Evolutionary conservation across 2,329 filamentous ascomycete species (phyloP).

Genomic region (Verticillium zaregamsianum): DNA sequence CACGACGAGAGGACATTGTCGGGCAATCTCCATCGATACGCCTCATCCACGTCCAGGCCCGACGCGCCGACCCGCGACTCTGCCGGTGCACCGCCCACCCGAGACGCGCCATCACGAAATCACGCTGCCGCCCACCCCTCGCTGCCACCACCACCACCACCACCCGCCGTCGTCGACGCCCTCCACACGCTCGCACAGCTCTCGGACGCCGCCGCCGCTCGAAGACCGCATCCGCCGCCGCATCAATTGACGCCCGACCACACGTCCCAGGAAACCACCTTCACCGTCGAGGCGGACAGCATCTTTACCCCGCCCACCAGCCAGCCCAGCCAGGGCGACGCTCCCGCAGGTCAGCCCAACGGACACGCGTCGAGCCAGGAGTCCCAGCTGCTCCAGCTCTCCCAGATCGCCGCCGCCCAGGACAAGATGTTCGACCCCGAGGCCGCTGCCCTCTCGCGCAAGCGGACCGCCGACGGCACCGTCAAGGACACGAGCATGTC

Average conservation of each 20-base stretch:
- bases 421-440: constrained; percentile 39
- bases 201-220: neutral
- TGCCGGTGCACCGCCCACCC: neutral
- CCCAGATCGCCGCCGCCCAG: constrained; percentile 51
- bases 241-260: constrained; percentile 14
- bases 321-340: constrained; percentile 13
- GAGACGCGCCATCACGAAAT: neutral
- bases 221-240: neutral
- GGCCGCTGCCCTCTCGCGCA: constrained; percentile 45
- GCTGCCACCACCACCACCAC: neutral
- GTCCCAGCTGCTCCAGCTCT: constrained; percentile 54
- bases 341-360: constrained; percentile 14
- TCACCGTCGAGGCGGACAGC: constrained; percentile 20
- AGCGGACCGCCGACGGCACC: constrained; percentile 72
- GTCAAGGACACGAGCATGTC: constrained; percentile 56
- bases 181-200: constrained; percentile 1
- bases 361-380: constrained; percentile 45
- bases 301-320: constrained; percentile 23
- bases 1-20: constrained; percentile 3
- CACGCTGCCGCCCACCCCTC: neutral
- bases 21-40: constrained; percentile 5
- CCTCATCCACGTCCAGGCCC: constrained; percentile 7
- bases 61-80: constrained; percentile 8
- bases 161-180: neutral
- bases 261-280: constrained; percentile 21